Evolutionary conservation across 441 rosid species (phyloP).

Genomic region (Syzygium malaccense): DNA sequence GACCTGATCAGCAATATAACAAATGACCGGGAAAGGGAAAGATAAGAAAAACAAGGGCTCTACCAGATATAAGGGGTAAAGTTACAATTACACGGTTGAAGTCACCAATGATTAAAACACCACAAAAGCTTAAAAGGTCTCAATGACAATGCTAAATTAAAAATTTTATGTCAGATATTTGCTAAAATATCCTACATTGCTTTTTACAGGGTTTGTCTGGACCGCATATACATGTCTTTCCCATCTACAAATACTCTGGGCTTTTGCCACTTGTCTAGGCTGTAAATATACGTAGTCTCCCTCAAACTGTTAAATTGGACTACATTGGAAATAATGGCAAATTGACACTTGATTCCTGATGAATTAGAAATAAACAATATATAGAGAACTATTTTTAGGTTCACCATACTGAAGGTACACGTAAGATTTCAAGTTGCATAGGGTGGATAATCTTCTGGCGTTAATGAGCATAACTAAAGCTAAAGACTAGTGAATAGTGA

Average conservation of each 20-base stretch:
- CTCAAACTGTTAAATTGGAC: neutral
- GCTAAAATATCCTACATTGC: neutral
- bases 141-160: neutral
- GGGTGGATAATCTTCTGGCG: neutral
- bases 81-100: neutral
- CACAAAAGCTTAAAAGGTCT: neutral
- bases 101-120: neutral
- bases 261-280: neutral
- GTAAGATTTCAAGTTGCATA: neutral
- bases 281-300: neutral
- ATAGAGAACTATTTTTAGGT: neutral
- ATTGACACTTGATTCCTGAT: neutral
- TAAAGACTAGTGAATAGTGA: neutral
- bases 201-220: neutral
- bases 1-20: neutral
- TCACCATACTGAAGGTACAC: neutral
- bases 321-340: neutral
- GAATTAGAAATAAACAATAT: neutral
- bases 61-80: neutral
- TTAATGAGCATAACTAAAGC: neutral
- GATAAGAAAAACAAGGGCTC: neutral
- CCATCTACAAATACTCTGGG: neutral
- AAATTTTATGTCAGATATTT: neutral
- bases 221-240: neutral
- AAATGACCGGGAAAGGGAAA: neutral